Percentiles rank a stretch among this genome's conserved stretches.
Evolutionary conservation across 2,329 filamentous ascomycete species (phyloP).

Genomic region (Hawksworthiomyces lignivorus): DNA sequence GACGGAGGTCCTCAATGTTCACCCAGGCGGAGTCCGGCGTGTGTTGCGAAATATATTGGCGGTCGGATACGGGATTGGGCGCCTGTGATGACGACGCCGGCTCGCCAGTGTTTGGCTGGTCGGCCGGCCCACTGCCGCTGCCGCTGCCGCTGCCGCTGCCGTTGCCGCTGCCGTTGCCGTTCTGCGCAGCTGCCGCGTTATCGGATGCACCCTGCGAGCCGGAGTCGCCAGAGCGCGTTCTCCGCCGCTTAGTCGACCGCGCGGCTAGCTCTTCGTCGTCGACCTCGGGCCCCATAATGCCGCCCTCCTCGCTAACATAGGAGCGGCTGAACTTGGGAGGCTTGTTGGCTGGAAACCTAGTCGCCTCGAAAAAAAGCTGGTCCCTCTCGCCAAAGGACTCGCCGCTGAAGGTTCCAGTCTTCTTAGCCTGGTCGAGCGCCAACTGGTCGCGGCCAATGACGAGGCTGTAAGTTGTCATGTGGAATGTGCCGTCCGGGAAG

Average conservation of each 20-base stretch:
- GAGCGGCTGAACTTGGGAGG: constrained; percentile 51
- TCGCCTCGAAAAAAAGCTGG: too few relatives aligned
- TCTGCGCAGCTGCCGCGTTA: not conserved
- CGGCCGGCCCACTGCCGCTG: too few relatives aligned
- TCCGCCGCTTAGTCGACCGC: constrained; percentile 40
- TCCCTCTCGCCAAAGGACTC: constrained; percentile 35
- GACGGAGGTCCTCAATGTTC: constrained; percentile 51
- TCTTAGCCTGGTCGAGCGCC: constrained; percentile 47
- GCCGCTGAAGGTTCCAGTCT: constrained; percentile 30
- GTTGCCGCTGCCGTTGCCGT: constrained; percentile 21
- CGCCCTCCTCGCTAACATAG: constrained; percentile 62
- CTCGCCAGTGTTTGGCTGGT: too few relatives aligned
- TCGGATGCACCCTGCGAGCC: not conserved
- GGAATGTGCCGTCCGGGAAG: constrained; percentile 69
- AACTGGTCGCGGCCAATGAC: constrained; percentile 64
- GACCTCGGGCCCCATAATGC: constrained; percentile 57
- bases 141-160: constrained; percentile 24
- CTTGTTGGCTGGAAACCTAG: too few relatives aligned
- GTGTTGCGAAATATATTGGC: constrained; percentile 50
- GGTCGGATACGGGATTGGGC: constrained; percentile 35
- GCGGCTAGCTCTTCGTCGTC: constrained; percentile 45
- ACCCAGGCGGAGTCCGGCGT: constrained; percentile 52
- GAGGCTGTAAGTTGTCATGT: constrained; percentile 68
- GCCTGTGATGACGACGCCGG: constrained; percentile 7
- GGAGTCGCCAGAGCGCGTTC: constrained; percentile 20